Evolutionary conservation across 202 grass and related monocot species (phyloP).

Genomic region (Zizania palustris): DNA sequence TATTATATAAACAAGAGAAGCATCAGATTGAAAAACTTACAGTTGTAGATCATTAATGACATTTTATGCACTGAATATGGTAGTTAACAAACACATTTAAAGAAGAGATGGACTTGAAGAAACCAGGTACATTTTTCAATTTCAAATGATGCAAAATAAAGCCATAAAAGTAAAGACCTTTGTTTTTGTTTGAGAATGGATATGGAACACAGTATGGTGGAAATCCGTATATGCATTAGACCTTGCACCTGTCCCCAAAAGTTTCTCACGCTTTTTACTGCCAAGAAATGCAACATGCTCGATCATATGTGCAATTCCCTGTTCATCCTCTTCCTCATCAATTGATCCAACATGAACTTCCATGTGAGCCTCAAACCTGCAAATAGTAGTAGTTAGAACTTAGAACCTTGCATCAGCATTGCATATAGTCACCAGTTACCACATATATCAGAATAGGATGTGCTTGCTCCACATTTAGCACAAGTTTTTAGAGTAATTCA

Average conservation of each 20-base stretch:
- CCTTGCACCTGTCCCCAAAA: constrained; percentile 93
- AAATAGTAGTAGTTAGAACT: constrained; percentile 32
- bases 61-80: background rate
- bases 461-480: background rate
- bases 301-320: constrained; percentile 99
- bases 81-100: background rate
- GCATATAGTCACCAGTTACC: constrained; percentile 1
- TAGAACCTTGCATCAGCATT: constrained; percentile 11
- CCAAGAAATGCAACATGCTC: constrained; percentile 98
- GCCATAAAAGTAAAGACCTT: constrained; percentile 57
- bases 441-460: background rate
- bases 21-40: constrained; percentile 9
- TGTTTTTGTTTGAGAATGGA: constrained; percentile 91
- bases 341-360: constrained; percentile 99
- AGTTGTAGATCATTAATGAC: background rate
- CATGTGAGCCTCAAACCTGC: constrained; percentile 97
- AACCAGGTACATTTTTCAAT: constrained; percentile 22
- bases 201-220: constrained; percentile 98
- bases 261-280: constrained; percentile 97
- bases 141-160: constrained; percentile 18
- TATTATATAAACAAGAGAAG: constrained; percentile 24
- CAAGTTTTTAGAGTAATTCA: background rate
- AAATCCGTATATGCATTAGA: constrained; percentile 99
- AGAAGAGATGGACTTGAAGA: constrained; percentile 5
- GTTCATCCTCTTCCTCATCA: constrained; percentile 94